phyloP scores from a whole-genome alignment of 1,284 basidiomycete genomes.

The Dichomitus squalens region DNA sequence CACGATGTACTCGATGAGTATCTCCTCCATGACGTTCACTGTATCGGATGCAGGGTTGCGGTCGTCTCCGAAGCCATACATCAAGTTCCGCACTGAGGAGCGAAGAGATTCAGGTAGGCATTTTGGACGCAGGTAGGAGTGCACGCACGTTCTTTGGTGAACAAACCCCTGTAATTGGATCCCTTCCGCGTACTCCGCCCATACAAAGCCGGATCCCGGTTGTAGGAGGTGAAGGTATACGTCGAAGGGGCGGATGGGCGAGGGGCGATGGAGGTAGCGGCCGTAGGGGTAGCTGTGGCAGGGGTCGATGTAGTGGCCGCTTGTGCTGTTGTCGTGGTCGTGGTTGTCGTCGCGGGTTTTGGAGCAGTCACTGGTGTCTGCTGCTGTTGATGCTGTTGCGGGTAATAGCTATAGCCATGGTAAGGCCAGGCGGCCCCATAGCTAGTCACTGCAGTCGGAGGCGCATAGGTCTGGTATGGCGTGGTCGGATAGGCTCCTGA shows the following conservation, averaged over 20 bases:
- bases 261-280: conserved; percentile 16
- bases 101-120: background rate
- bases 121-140: background rate
- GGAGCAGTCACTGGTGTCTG: conserved; percentile 16
- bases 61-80: conserved; percentile 97
- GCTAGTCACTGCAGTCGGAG: conserved; percentile 33
- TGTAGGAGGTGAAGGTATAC: conserved; percentile 54
- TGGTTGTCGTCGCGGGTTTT: conserved; percentile 21
- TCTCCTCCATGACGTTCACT: conserved; percentile 92
- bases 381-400: conserved; percentile 28
- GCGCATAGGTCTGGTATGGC: conserved; percentile 33
- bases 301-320: conserved; percentile 24
- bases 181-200: conserved; percentile 53
- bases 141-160: conserved; percentile 75
- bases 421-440: conserved; percentile 37
- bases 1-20: conserved; percentile 88
- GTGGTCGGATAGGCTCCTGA: conserved; percentile 33
- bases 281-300: conserved; percentile 24
- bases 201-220: conserved; percentile 50
- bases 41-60: conserved; percentile 85
- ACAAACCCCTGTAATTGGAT: conserved; percentile 69
- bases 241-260: conserved; percentile 22
- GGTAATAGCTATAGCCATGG: conserved; percentile 32
- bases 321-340: conserved; percentile 20
- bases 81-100: conserved; percentile 75